These are phyloP conservation scores for Globisporangium yorkense DNA, from an alignment of 352 stramenopile species.

Conservation along the genomic window DNA sequence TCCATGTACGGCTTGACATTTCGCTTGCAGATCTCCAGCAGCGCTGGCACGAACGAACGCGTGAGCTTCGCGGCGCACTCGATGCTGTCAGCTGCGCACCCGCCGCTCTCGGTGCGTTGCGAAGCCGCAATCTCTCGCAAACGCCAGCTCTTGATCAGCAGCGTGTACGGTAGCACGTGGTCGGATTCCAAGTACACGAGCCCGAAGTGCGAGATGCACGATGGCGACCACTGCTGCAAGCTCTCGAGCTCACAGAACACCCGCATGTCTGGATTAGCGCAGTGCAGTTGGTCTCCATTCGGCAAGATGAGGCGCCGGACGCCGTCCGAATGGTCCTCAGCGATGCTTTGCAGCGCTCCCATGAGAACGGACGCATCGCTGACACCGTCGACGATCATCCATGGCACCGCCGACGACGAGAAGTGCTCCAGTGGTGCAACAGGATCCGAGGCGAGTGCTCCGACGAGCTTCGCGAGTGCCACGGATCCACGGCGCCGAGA, in stretches of 20 bases:
- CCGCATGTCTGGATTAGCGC: conserved; percentile 24
- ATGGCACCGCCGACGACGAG: conserved; percentile 14
- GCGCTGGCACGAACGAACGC: conserved; percentile 29
- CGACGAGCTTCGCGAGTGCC: conserved; percentile 5
- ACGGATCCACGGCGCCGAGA: conserved; percentile 7
- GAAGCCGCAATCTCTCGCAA: conserved; percentile 17
- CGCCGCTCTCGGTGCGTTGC: background rate
- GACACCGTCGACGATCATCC: conserved; percentile 62
- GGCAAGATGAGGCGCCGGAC: conserved; percentile 27
- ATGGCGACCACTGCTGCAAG: conserved; percentile 49
- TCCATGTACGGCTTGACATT: conserved; percentile 30
- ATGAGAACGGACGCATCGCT: conserved; percentile 22
- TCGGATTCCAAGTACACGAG: conserved; percentile 52
- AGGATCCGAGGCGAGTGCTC: background rate
- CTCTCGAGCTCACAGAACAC: conserved; percentile 56
- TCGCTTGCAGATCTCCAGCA: conserved; percentile 56
- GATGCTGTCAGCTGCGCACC: conserved; percentile 3
- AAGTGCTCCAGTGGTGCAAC: background rate
- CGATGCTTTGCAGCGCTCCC: conserved; percentile 32
- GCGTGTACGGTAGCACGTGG: conserved; percentile 46
- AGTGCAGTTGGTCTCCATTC: conserved; percentile 55
- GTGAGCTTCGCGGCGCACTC: conserved; percentile 36
- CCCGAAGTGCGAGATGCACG: conserved; percentile 39
- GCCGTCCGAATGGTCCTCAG: conserved; percentile 9
- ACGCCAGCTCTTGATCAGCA: conserved; percentile 63